Percentiles rank a stretch among this genome's conserved stretches.
Evolutionary conservation across 805 yeast species (phyloP).

Genomic region (Candida insectorum): DNA sequence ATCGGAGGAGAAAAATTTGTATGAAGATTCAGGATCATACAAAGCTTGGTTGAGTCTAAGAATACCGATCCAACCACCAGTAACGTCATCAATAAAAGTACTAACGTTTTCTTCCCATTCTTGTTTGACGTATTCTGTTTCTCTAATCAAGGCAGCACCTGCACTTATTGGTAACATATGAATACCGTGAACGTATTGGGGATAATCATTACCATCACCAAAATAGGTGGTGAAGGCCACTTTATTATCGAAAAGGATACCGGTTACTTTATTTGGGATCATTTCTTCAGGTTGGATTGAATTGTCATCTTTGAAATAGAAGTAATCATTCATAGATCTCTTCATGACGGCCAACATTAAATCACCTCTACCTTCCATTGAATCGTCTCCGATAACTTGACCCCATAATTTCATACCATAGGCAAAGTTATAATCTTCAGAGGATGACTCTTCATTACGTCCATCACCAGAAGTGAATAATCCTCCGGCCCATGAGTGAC

Average conservation of each 20-base stretch:
- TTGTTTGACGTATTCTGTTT: slow-evolving; percentile 50
- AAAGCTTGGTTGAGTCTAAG: slow-evolving; percentile 73
- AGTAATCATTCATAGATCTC: slow-evolving; percentile 52
- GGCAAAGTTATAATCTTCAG: slow-evolving; percentile 71
- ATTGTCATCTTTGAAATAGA: slow-evolving; percentile 51
- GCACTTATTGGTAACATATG: slow-evolving; percentile 76
- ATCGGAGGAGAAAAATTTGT: slow-evolving; percentile 48
- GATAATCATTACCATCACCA: slow-evolving; percentile 40
- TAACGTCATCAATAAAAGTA: slow-evolving; percentile 42
- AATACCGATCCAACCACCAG: slow-evolving; percentile 72
- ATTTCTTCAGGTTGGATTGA: slow-evolving; percentile 50
- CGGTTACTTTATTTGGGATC: slow-evolving; percentile 63
- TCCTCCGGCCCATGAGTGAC: slow-evolving; percentile 80
- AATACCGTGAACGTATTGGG: slow-evolving; percentile 71
- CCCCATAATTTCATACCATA: slow-evolving; percentile 73
- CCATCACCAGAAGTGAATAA: slow-evolving; percentile 69
- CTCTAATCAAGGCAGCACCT: slow-evolving; percentile 59
- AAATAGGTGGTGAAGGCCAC: slow-evolving; percentile 71
- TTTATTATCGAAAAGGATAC: slow-evolving; percentile 71
- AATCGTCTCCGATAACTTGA: slow-evolving; percentile 50
- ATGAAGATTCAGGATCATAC: slow-evolving; percentile 61
- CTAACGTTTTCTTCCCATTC: slow-evolving; percentile 58
- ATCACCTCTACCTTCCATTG: slow-evolving; percentile 55
- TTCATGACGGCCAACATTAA: slow-evolving; percentile 61
- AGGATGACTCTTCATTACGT: slow-evolving; percentile 68